Conservation (phyloP, 169 alveolate species). For the Amoebophrya sp. region DNA sequence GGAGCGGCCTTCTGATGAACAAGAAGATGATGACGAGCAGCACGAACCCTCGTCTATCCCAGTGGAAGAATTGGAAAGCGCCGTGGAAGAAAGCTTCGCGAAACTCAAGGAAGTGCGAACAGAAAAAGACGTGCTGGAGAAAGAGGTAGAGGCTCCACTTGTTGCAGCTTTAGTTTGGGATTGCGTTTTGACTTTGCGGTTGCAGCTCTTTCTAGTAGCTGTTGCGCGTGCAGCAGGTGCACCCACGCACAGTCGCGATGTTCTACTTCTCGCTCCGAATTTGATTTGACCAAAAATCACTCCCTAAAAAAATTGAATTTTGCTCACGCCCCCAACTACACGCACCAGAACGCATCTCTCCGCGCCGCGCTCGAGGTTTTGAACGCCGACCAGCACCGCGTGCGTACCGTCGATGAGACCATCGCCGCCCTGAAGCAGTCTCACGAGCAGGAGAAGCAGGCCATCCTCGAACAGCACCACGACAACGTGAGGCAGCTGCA, state of each 20-base stretch:
- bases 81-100: no score
- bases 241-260: no score
- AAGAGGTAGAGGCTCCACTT: no score
- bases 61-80: no score
- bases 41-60: not conserved
- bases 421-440: not conserved
- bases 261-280: not conserved
- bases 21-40: not conserved
- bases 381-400: not conserved
- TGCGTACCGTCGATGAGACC: not conserved
- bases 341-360: not conserved
- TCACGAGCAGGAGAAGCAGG: not conserved
- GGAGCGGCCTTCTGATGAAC: no score
- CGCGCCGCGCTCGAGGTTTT: not conserved
- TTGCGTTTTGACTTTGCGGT: no score
- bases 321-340: not conserved
- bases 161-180: not conserved
- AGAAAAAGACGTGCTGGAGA: no score
- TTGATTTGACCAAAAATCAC: not conserved
- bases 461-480: not conserved
- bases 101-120: no score
- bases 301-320: not conserved
- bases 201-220: no score
- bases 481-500: not conserved
- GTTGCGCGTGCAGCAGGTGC: no score